Evolutionary conservation across 2,329 filamentous ascomycete genomes (phyloP).

Genomic region (Metarhizium robertsii): DNA sequence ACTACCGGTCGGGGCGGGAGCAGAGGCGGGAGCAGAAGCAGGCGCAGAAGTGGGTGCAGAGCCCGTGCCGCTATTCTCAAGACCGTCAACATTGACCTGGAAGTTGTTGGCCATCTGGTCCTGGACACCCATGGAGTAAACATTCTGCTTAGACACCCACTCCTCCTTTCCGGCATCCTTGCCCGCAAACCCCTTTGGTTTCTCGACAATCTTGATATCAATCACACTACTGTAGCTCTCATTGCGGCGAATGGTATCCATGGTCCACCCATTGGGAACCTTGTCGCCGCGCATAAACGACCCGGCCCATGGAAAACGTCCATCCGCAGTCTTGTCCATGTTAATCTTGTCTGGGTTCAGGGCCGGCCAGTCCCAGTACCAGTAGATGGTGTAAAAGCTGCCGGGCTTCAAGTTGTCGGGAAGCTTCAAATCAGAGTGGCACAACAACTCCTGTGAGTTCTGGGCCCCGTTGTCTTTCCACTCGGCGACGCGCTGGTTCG

Average conservation of each 20-base stretch:
- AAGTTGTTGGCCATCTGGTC: slow-evolving; percentile 36
- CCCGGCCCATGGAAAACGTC: slow-evolving; percentile 32
- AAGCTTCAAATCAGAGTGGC: slow-evolving; percentile 72
- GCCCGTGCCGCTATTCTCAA: slow-evolving; percentile 8
- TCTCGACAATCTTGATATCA: slow-evolving; percentile 28
- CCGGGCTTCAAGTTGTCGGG: slow-evolving; percentile 55
- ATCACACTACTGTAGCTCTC: slow-evolving; percentile 33
- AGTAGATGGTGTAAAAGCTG: slow-evolving; percentile 73
- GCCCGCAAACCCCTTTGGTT: slow-evolving; percentile 12
- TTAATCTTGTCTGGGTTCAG: slow-evolving; percentile 35
- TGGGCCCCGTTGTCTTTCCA: slow-evolving; percentile 43
- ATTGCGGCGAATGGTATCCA: slow-evolving; percentile 23
- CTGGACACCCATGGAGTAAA: slow-evolving; percentile 34
- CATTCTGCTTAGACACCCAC: slow-evolving; percentile 28
- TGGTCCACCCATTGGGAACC: slow-evolving; percentile 26
- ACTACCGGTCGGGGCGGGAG: not conserved
- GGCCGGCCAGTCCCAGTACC: slow-evolving; percentile 92
- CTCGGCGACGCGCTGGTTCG: slow-evolving; percentile 45
- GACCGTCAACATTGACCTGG: slow-evolving; percentile 28
- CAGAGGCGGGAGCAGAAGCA: not conserved
- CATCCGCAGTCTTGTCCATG: slow-evolving; percentile 26
- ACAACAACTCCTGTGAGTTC: slow-evolving; percentile 56
- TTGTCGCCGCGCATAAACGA: slow-evolving; percentile 29
- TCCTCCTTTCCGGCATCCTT: slow-evolving; percentile 12
- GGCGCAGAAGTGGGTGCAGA: not conserved